Conservation (phyloP, 192 early-diverging fungal species). For the Coemansia sp. region DNA sequence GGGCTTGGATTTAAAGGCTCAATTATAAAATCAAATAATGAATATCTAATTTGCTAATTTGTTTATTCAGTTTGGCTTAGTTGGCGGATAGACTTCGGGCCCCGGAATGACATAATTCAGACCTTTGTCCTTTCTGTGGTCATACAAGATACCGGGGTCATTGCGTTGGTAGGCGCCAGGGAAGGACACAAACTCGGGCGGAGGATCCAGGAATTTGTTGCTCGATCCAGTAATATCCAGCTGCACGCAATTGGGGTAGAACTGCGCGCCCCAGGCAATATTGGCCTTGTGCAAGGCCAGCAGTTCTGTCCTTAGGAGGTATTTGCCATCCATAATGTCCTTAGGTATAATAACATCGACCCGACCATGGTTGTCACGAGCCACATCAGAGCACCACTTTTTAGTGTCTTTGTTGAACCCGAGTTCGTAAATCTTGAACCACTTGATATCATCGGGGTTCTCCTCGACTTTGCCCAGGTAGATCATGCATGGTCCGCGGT, state of each 20-base stretch:
- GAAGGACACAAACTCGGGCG: constrained; percentile 5
- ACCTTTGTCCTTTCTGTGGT: not conserved
- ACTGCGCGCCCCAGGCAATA: constrained; percentile 14
- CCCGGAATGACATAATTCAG: constrained; percentile 17
- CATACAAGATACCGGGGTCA: constrained; percentile 13
- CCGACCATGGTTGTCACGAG: constrained; percentile 11
- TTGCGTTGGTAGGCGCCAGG: constrained; percentile 16
- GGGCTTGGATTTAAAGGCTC: no score
- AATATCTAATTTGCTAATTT: no score
- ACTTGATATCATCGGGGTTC: constrained; percentile 6
- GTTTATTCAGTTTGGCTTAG: no score
- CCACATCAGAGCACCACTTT: constrained; percentile 18
- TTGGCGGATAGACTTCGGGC: constrained; percentile 5
- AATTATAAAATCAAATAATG: no score
- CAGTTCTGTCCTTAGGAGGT: constrained; percentile 20
- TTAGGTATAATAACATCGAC: constrained; percentile 13
- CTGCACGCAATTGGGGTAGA: constrained; percentile 25
- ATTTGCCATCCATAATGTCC: constrained; percentile 19
- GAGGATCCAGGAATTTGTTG: not conserved
- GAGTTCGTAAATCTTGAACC: constrained; percentile 26
- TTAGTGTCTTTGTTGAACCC: not conserved
- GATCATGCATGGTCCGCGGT: constrained; percentile 21
- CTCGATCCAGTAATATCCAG: constrained; percentile 6
- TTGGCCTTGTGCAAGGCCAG: constrained; percentile 19
- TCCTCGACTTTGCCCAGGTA: constrained; percentile 9